Base-by-base conservation (phyloP, 2,329 filamentous ascomycete species). In the Ceratocystis papillata region DNA sequence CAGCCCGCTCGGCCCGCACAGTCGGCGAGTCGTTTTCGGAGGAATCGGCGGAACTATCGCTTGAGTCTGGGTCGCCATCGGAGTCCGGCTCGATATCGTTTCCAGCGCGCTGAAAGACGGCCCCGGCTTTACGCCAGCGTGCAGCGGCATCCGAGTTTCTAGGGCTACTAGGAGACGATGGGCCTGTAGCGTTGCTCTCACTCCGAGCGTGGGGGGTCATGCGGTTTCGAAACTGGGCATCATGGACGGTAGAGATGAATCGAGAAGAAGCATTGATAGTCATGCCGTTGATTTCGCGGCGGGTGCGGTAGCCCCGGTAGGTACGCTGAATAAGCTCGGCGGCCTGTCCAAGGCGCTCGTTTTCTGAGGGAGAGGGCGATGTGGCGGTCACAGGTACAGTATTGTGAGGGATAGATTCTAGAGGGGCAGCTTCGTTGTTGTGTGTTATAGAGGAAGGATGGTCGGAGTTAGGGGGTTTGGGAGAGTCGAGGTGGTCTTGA, bases 261-360 rank as follows among this genome's bases (percentile, higher is more conserved):
- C 88, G 79, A 37, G 85, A 85, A 37, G 80, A 83, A n/a, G 88
- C 81, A 73, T 88, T 82, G 44, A 95, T 73, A 1, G 82, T 82
- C 69, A 87, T 78, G 0, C 90, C 90, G 50, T 82, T 75, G 70
- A 94, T 78, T 73, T 90, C 86, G 61, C 90, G 78, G 55, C 90
- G 81, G 62, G 83, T 81, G 65, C 88, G 81, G 74, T 95, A 89
- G 5, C 90, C 89, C 44, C 90, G 81, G 73, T 91, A 95, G 30
- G 86, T 87, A 70, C 86, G 84, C 77, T 90, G 84, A 60, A 87
- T 86, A 30, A 83, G 71, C 25, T 76, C 77, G 2, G 83, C 83
- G 1, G 84, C 84, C 62, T 77, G 76, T 30, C 75, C 72, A 37
- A 63, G 59, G 37, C 63, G 61, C 30, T 63, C 65, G 30, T 67